These are phyloP conservation scores for Penicillium brasilianum DNA, from an alignment of 2,329 filamentous ascomycete species.

Conservation along the genomic window DNA sequence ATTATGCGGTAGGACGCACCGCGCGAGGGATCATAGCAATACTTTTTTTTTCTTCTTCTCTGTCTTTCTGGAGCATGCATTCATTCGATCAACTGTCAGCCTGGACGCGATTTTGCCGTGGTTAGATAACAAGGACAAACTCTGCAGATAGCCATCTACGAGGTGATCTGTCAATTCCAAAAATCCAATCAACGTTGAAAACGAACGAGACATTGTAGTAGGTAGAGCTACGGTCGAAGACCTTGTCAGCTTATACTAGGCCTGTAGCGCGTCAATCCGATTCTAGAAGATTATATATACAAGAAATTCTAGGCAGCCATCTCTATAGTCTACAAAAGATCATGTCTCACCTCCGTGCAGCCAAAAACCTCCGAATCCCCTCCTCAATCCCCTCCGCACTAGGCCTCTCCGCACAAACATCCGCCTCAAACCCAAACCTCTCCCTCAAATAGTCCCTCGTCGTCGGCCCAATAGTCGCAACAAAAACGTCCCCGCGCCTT, in stretches of 20 bases:
- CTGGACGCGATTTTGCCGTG: neutral
- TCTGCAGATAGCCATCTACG: neutral
- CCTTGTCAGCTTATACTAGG: neutral
- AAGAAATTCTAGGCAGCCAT: neutral
- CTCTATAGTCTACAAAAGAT: neutral
- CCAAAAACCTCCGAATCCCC: conserved; percentile 64
- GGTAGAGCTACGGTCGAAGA: neutral
- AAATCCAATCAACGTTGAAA: conserved; percentile 5
- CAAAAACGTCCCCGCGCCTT: conserved; percentile 49
- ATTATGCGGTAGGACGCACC: conserved; percentile 70
- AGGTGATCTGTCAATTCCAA: neutral
- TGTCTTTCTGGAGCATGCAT: conserved; percentile 12
- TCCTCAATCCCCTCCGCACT: conserved; percentile 78
- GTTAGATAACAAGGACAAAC: conserved; percentile 6
- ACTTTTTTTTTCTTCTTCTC: neutral
- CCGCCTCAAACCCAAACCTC: conserved; percentile 50
- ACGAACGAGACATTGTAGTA: neutral
- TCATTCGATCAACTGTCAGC: conserved; percentile 1
- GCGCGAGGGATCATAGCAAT: neutral
- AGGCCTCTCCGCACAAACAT: conserved; percentile 75
- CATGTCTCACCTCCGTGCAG: neutral
- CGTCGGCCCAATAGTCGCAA: conserved; percentile 93
- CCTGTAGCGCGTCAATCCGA: neutral
- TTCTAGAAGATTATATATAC: conserved; percentile 1
- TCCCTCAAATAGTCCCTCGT: conserved; percentile 73